Conservation (phyloP, 176 grass and related monocot species). For the Zoysia japonica region DNA sequence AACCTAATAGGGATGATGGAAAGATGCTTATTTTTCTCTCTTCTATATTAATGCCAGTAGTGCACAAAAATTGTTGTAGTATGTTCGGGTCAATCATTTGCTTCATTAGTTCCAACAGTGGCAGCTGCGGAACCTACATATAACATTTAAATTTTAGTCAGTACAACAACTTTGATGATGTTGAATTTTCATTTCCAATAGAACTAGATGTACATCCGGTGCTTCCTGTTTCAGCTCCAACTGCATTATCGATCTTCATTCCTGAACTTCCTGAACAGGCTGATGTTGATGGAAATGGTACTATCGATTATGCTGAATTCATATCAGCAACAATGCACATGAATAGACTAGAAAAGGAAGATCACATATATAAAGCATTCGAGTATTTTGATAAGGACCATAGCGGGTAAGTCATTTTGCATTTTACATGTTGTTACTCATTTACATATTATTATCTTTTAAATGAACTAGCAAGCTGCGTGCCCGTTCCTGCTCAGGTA, state of each 20-base stretch:
- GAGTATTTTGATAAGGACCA: conserved; percentile 94
- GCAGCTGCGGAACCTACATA: too few species aligned
- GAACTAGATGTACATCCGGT: background rate
- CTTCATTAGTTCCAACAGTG: too few species aligned
- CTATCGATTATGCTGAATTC: conserved; percentile 93
- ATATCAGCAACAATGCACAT: conserved; percentile 97
- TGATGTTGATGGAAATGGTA: conserved; percentile 94
- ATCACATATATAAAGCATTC: conserved; percentile 87
- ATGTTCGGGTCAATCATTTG: too few species aligned
- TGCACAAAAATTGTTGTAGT: too few species aligned
- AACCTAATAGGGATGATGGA: background rate
- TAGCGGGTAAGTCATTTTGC: conserved; percentile 66
- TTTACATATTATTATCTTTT: conserved; percentile 13
- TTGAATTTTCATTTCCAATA: background rate
- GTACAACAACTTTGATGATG: background rate
- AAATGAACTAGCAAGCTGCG: conserved; percentile 4
- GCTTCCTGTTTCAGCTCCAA: conserved; percentile 22
- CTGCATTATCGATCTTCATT: conserved; percentile 20
- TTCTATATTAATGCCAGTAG: background rate
- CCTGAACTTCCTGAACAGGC: conserved; percentile 60
- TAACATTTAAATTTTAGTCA: background rate
- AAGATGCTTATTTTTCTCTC: background rate
- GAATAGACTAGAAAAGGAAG: conserved; percentile 91
- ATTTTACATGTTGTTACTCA: background rate
- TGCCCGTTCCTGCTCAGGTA: conserved; percentile 47